phyloP scores from a whole-genome alignment of 352 stramenopile genomes.

The Phytophthora ramorum region DNA sequence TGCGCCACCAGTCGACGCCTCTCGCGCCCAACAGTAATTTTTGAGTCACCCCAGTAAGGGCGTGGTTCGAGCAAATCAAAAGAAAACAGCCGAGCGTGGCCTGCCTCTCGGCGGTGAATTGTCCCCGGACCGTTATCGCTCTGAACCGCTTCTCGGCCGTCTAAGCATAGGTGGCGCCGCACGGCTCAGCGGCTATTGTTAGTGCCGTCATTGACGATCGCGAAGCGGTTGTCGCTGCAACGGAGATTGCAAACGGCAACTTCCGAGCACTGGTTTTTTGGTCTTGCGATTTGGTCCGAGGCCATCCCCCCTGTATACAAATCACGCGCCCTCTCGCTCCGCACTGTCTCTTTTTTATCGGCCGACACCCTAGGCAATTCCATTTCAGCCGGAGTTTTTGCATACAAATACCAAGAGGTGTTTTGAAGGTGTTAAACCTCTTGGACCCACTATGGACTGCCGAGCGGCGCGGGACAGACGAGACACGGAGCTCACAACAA shows the following conservation, averaged over 20 bases:
- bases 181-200: no score
- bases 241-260: not conserved
- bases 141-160: not conserved
- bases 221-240: no score
- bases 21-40: slow-evolving; percentile 8
- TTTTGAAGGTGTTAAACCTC: no score
- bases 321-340: slow-evolving; percentile 14
- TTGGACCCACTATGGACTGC: no score
- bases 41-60: slow-evolving; percentile 5
- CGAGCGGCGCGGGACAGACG: no score
- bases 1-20: slow-evolving; percentile 12
- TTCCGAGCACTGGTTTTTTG: not conserved
- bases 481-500: no score
- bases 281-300: slow-evolving; percentile 4
- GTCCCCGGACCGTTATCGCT: not conserved
- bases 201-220: no score
- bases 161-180: not conserved
- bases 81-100: not conserved
- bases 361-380: slow-evolving; percentile 19
- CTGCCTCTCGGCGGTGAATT: not conserved
- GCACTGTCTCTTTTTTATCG: slow-evolving; percentile 31
- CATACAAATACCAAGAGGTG: no score
- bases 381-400: slow-evolving; percentile 21
- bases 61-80: not conserved
- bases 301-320: not conserved